A percentile compares a stretch with the other conserved stretches of the same genome.
Conservation (phyloP, 371 early-diverging fungal genomes). For the Rhizopus sp. region DNA sequence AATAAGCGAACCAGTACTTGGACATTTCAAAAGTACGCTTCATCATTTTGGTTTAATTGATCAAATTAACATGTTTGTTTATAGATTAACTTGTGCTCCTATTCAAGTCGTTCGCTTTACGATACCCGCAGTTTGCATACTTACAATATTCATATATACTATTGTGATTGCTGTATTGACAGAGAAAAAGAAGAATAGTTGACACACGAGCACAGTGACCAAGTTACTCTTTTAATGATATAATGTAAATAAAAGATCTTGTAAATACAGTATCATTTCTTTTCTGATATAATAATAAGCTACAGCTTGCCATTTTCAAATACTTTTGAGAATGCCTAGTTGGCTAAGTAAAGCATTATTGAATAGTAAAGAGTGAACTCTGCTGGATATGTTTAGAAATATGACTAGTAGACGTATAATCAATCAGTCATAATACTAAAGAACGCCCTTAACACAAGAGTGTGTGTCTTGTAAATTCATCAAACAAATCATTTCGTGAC, state of each 20-base stretch:
- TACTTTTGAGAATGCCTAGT: no score
- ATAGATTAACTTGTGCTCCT: conserved; percentile 50
- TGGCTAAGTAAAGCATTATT: no score
- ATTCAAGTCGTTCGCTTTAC: conserved; percentile 49
- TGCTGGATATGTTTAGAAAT: no score
- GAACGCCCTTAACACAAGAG: no score
- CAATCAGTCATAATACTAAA: no score
- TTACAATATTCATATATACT: conserved; percentile 50
- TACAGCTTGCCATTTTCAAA: no score
- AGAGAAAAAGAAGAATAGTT: conserved; percentile 27
- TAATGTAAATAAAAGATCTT: background rate
- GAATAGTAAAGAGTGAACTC: no score
- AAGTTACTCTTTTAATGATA: background rate
- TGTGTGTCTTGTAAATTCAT: no score
- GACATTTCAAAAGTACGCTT: conserved; percentile 39
- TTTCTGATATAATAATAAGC: no score
- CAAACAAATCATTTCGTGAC: no score
- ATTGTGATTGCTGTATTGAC: conserved; percentile 45
- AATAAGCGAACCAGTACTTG: conserved; percentile 52
- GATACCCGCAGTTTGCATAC: conserved; percentile 45
- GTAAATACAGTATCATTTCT: no score
- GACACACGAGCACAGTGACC: background rate
- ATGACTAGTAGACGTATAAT: no score
- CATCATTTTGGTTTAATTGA: background rate
- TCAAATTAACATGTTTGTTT: conserved; percentile 7